Percentiles rank a stretch among this genome's conserved stretches.
These are phyloP conservation scores for Venturia carpophila DNA, from an alignment of 2,329 filamentous ascomycete genomes.

Conservation along the genomic window DNA sequence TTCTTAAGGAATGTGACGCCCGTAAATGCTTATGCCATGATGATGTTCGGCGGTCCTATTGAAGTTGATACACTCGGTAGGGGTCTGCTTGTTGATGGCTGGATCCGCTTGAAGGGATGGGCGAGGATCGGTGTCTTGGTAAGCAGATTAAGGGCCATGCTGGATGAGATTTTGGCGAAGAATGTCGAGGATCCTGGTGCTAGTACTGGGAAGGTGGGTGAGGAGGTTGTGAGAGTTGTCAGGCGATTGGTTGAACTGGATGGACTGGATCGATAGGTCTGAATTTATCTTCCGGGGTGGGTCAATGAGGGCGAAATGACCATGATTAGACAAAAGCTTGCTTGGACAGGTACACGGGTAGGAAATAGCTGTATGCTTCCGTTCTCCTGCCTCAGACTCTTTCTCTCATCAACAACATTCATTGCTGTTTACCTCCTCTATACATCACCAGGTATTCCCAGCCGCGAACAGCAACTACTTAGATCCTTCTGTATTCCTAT, in stretches of 20 bases:
- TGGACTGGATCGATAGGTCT: conserved; percentile 54
- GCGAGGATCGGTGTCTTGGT: conserved; percentile 88
- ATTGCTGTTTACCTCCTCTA: not conserved
- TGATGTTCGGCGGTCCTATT: conserved; percentile 81
- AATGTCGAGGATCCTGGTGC: conserved; percentile 69
- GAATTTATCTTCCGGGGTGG: not conserved
- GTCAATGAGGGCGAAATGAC: not conserved
- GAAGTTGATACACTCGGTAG: conserved; percentile 79
- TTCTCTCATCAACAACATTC: not conserved
- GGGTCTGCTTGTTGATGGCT: conserved; percentile 84
- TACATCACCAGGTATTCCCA: not conserved
- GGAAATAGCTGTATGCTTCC: not conserved
- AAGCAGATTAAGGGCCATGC: conserved; percentile 70
- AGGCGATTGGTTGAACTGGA: conserved; percentile 80
- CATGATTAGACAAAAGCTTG: not conserved
- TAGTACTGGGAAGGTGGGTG: conserved; percentile 37
- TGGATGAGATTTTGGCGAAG: conserved; percentile 73
- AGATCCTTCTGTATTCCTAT: too few relatives aligned
- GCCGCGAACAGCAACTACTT: not conserved
- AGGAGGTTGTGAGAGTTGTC: conserved; percentile 68
- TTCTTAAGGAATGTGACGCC: conserved; percentile 87
- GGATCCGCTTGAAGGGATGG: conserved; percentile 83
- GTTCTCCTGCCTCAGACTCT: not conserved
- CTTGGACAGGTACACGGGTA: not conserved
- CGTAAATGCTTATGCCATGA: conserved; percentile 80